Base-by-base conservation (phyloP, 768 basidiomycete genomes). In the Wakefieldia striispora region DNA sequence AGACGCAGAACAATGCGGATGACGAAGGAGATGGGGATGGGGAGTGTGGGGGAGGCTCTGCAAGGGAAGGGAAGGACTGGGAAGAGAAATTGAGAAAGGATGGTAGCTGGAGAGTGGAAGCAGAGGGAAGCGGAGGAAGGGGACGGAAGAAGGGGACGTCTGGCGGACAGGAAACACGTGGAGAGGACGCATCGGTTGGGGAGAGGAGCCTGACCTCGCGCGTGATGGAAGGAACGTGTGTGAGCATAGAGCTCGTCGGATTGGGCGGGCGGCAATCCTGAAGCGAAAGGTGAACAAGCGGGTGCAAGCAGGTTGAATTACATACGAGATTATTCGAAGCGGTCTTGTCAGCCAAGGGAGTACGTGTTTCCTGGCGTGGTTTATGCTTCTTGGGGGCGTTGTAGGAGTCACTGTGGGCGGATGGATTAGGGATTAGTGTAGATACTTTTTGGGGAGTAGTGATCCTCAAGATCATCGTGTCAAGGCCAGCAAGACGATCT, bases 401-500 rank as follows among this genome's bases (percentile, higher is more conserved):
- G 44, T 53, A 58, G 24, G 55, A 48, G 46, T 53, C 56, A 55
- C 57, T 43, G 44, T 44, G 20, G 33, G 49, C 29, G 53, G 54
- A n/a, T 51, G 45, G 56, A 59, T 55, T 58, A 56, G 58, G 47
- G 56, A 66, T 59, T 52, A 62, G 54, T 45, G 55, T 59, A 41
- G 66, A 42, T 59, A 67, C 50, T 62, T 63, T 65, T 49, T 55
- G 50, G 43, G 65, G 49, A 12, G 57, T 33, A 40, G 58, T 54
- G 60, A 70, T 70, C 62, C 60, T 69, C 58, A 72, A 63, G 59
- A 73, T 53, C 67, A 70, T 61, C 44, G 60, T 51, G 63, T 74
- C 72, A 47, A 74, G 72, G 27, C 72, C 72, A 68, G 72, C 72
- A 65, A 72, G 72, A 71, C 72, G 63, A 50, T 70, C 68, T 36